Evolutionary conservation across 23 red algal genomes (phyloP), one percentile per base, ranked within the genome.

Genomic region (Rhodosorus marinus): DNA sequence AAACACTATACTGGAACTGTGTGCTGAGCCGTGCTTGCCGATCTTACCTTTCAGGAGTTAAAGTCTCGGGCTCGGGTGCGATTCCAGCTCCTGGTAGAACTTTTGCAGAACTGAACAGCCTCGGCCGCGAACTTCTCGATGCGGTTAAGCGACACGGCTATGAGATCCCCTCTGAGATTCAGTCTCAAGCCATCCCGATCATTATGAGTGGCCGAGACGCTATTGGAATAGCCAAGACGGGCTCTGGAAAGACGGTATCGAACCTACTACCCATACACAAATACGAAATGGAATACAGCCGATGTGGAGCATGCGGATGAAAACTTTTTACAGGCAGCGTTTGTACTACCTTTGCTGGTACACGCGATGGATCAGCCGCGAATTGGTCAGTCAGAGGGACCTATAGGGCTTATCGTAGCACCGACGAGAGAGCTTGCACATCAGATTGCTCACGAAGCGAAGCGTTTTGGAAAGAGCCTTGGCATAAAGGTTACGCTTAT

Each of bases 211-310:
- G 90, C 54, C 70, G 79, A n/a, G 71, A 84, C 63, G 49, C 79
- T 6, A 80, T 98, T 45, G 90, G 79, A 29, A 62, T 98, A 6
- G 90, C 90, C 0, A 47, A 70, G 29, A 98, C 90, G 15, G 90
- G 90, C 0, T 81, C 72, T 7, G 90, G 90, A 26, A 98, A 98
- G 60, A 98, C 90, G 2, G 60, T 98, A n/a, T n/a, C n/a, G n/a
- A n/a, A n/a, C n/a, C n/a, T n/a, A n/a, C n/a, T n/a, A n/a, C n/a
- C n/a, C n/a, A n/a, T n/a, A n/a, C n/a, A n/a, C n/a, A n/a, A n/a
- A n/a, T n/a, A n/a, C n/a, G n/a, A n/a, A n/a, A n/a, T n/a, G n/a
- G n/a, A n/a, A n/a, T n/a, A n/a, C n/a, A n/a, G n/a, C n/a, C n/a
- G n/a, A n/a, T n/a, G n/a, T n/a, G n/a, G n/a, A n/a, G n/a, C n/a